phyloP scores from a whole-genome alignment of 306 rosid species.

The Castanopsis chinensis region DNA sequence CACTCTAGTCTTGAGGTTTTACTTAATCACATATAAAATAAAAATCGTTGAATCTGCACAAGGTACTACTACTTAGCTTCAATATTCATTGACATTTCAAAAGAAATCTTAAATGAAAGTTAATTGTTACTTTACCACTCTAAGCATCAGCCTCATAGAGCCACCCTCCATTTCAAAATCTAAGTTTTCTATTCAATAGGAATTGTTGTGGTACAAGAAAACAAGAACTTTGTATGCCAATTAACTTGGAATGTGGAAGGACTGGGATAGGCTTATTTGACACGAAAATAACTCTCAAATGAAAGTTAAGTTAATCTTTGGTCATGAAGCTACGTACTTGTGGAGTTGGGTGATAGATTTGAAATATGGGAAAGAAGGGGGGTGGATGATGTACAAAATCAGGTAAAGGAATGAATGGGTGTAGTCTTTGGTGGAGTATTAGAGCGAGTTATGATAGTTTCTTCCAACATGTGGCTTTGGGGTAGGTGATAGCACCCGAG shows the following conservation, averaged over 20 bases:
- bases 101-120: not conserved
- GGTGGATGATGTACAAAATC: too few species aligned
- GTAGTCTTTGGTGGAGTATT: too few species aligned
- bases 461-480: too few species aligned
- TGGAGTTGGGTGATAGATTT: too few species aligned
- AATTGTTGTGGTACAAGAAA: not conserved
- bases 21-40: too few species aligned
- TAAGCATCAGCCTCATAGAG: not conserved
- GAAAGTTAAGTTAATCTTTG: too few species aligned
- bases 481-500: too few species aligned
- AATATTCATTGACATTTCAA: not conserved
- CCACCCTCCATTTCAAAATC: not conserved
- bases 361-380: too few species aligned
- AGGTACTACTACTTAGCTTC: not conserved
- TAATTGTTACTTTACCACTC: not conserved
- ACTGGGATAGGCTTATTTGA: not conserved
- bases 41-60: not conserved
- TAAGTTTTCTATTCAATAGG: not conserved
- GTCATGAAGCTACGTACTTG: too few species aligned
- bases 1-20: conserved; percentile 2
- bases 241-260: not conserved
- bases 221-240: not conserved
- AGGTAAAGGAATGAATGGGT: too few species aligned
- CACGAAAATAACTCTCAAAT: too few species aligned
- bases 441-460: too few species aligned